phyloP scores from a whole-genome alignment of 2,329 filamentous ascomycete species.

The Neonectria coccinea region DNA sequence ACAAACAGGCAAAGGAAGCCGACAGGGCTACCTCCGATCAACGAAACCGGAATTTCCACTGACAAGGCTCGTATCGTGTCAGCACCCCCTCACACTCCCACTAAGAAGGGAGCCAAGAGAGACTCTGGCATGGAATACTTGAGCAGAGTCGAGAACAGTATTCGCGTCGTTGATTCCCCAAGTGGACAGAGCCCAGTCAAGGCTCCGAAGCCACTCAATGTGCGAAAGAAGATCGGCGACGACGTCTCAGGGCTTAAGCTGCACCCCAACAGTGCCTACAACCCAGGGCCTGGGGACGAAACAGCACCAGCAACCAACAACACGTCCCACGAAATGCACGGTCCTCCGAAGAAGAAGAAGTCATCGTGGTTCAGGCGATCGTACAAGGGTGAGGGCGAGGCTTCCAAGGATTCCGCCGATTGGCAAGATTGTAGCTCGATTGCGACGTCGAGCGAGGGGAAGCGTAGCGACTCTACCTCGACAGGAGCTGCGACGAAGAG shows the following conservation, averaged over 20 bases:
- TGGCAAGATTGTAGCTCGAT: conserved; percentile 46
- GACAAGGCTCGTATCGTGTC: conserved; percentile 61
- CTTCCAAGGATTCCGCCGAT: conserved; percentile 39
- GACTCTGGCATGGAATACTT: conserved; percentile 58
- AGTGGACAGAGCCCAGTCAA: conserved; percentile 50
- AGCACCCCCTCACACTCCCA: conserved; percentile 55
- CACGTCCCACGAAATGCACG: conserved; percentile 33
- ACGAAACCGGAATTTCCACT: conserved; percentile 52
- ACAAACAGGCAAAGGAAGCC: conserved; percentile 54
- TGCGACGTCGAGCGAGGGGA: conserved; percentile 40
- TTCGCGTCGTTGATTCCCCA: conserved; percentile 66
- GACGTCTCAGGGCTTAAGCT: conserved; percentile 38
- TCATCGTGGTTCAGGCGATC: conserved; percentile 64
- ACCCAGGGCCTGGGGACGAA: conserved; percentile 28
- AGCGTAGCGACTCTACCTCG: conserved; percentile 42
- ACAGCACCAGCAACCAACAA: conserved; percentile 4
- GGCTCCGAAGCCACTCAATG: conserved; percentile 55
- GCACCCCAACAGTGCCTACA: conserved; percentile 35
- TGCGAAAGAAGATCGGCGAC: conserved; percentile 54
- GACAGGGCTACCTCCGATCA: conserved; percentile 61
- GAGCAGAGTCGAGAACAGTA: conserved; percentile 62
- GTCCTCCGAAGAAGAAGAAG: conserved; percentile 57
- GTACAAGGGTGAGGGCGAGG: conserved; percentile 53
- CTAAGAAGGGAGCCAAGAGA: conserved; percentile 48
- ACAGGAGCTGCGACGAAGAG: conserved; percentile 56